Base-by-base conservation (phyloP, 1,284 basidiomycete species). In the Bondarzewia mesenterica region DNA sequence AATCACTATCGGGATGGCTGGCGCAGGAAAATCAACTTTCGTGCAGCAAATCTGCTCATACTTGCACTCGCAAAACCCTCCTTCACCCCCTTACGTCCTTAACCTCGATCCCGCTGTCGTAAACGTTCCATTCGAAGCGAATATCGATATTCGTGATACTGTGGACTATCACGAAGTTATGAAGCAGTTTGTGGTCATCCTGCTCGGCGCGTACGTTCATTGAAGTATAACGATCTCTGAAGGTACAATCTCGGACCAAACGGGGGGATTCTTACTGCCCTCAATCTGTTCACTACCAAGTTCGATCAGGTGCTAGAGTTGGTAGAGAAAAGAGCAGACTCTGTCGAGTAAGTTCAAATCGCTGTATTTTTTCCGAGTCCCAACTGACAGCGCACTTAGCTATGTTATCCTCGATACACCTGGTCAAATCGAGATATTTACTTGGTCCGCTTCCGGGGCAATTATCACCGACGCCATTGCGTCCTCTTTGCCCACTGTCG, bases 401-500 rank as follows among this genome's bases (percentile, higher is more conserved):
- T 86, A 98, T 70, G 80, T 99, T 49, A 84, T 99, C 39, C 73
- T 99, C 27, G 96, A 99, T 61, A 99, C 96, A 0, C 96, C 96
- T 2, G 96, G 96, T 5, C 96, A 99, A 68, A 99, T 99, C 60
- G 96, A 99, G 68, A 99, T 99, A 60, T 99, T 99, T 62, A 99
- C 96, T 40, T 99, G 96, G 96, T 97, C 93, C 0, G 96, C 96
- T 1, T 97, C 93, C 25, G 96, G 96, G 2, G 86, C 94, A 3
- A 99, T 99, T 63, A 97, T 99, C 59, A 99, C 96, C 16, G 94
- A 98, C 62, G 91, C 96, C n/a, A 76, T 99, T 26, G 95, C 95
- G 0, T 89, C 90, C 8, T 82, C 93, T 0, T 73, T 98, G 53
- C 96, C 96, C 1, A 89, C 95, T 0, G 90, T 94, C 21, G 84